Evolutionary conservation across 768 basidiomycete genomes (phyloP).

Genomic region (Gyrodon lividus): DNA sequence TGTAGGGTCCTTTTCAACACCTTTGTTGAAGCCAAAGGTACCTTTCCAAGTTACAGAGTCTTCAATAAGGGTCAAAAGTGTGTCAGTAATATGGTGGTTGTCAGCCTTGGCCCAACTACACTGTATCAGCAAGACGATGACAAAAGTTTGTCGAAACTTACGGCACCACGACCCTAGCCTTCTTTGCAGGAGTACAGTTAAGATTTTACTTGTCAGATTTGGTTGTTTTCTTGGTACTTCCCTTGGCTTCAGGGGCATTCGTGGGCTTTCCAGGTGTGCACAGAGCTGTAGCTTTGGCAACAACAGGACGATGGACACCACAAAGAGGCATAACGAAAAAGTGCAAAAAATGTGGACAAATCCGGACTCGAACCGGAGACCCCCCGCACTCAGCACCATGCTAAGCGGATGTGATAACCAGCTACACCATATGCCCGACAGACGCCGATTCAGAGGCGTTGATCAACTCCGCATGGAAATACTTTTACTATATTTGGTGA

Average conservation of each 20-base stretch:
- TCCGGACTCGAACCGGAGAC: constrained; percentile 42
- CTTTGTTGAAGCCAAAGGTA: constrained; percentile 20
- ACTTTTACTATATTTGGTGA: too few relatives aligned
- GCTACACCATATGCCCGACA: constrained; percentile 38
- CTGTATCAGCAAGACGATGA: not conserved
- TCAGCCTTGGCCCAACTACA: constrained; percentile 5
- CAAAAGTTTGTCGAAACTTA: not conserved
- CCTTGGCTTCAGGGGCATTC: not conserved
- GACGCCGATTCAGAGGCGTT: too few relatives aligned
- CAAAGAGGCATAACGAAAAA: not conserved
- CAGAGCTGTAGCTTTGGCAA: not conserved
- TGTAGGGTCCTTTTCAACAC: not conserved
- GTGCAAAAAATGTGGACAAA: constrained; percentile 36
- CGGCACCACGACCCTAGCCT: not conserved
- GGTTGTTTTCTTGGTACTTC: not conserved
- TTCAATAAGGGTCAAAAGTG: constrained; percentile 19
- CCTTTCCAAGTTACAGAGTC: constrained; percentile 11
- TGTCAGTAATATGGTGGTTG: constrained; percentile 13
- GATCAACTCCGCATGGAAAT: too few relatives aligned
- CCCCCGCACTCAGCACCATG: constrained; percentile 35
- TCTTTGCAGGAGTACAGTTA: not conserved
- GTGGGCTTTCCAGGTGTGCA: not conserved
- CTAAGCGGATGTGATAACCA: constrained; percentile 43
- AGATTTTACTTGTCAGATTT: not conserved
- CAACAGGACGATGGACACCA: not conserved